phyloP scores from a whole-genome alignment of 179 eudicot species.

The Nepenthes alata region DNA sequence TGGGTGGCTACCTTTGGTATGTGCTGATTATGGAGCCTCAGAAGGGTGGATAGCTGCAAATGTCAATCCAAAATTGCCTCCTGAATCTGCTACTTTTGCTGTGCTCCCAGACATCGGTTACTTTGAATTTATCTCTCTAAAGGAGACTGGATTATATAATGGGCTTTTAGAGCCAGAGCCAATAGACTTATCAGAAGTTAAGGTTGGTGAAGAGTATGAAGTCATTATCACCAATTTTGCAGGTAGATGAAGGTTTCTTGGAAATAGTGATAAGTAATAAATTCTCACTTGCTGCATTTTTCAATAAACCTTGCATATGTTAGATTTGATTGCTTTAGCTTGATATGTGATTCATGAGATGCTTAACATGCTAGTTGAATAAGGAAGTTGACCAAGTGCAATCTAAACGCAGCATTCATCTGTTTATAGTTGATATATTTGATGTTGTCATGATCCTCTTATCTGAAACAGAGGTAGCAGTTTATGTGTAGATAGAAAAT shows the following conservation, averaged over 20 bases:
- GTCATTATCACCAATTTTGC: conserved; percentile 44
- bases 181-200: conserved; percentile 42
- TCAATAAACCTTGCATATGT: too few species aligned
- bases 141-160: conserved; percentile 7
- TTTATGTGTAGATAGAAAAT: too few species aligned
- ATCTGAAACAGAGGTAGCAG: too few species aligned
- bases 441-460: too few species aligned
- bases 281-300: too few species aligned
- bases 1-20: conserved; percentile 35
- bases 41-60: conserved; percentile 66
- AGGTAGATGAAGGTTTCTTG: conserved; percentile 12
- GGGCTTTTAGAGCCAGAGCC: conserved; percentile 16
- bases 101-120: conserved; percentile 48
- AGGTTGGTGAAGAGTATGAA: conserved; percentile 55
- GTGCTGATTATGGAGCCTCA: conserved; percentile 57
- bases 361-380: too few species aligned
- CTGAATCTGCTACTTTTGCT: conserved; percentile 35
- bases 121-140: conserved; percentile 52
- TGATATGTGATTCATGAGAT: too few species aligned
- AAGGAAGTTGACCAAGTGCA: too few species aligned
- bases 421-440: too few species aligned
- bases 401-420: too few species aligned
- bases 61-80: conserved; percentile 39
- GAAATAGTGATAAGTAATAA: background rate
- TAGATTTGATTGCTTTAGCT: too few species aligned